Evolutionary conservation across 805 yeast genomes (phyloP), one percentile per base, ranked within the genome.

Genomic region (Suhomyces canberraensis): DNA sequence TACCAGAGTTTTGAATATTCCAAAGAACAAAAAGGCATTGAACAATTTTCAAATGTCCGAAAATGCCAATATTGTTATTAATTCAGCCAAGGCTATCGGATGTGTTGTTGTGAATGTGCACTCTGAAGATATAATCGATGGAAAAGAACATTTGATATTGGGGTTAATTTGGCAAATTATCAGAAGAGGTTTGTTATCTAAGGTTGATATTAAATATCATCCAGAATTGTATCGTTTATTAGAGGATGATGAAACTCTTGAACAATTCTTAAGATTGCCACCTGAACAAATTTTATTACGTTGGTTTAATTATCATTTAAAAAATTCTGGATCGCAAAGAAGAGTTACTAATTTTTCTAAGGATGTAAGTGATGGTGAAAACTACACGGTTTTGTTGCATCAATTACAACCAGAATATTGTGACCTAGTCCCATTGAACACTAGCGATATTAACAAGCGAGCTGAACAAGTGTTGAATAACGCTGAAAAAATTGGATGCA

Each of bases 61-160:
- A 68, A 93, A 93, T 64, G 96, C 98, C 36, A 93, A 93, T 66
- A 90, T 93, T 48, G 98, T 93, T 25, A 87, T 93, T 65, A 93
- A 93, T 64, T 93, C 98, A 3, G 98, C 98, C 20, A 93, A 93
- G 68, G 98, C 98, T 36, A 93, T 93, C 65, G 98, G 98, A 15
- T 91, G 97, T 73, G 85, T 93, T 40, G 98, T 93, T 33, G 98
- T 93, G 35, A 93, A 93, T 57, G 98, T 93, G 34, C 98, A 91
- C 52, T 85, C 97, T 11, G 96, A 89, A 58, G 96, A 89, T 60
- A 86, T 90, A 36, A 82, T 87, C 45, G 97, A 89, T 54, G 97
- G 97, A 51, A 90, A 85, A 51, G 95, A 88, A 56, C 96, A 90
- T 62, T 75, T 90, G 59, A 84, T 90, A 40, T 66, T 91, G 46